These are phyloP conservation scores for Aquilaria yunnanensis DNA, from an alignment of 345 rosid genomes.

Conservation along the genomic window DNA sequence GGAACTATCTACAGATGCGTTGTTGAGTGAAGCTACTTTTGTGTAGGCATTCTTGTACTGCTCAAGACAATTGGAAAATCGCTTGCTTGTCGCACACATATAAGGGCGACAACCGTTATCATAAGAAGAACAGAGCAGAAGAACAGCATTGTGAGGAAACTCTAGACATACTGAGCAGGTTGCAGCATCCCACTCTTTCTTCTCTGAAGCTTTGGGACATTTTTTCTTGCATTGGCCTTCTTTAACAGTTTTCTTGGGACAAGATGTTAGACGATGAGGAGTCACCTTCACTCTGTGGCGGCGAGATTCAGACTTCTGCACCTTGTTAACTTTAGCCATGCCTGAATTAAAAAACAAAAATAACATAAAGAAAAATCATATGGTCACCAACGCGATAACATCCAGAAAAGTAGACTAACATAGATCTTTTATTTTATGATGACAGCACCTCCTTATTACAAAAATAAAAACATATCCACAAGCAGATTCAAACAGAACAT, in stretches of 20 bases:
- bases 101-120: neutral
- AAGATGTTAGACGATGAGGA: conserved; percentile 24
- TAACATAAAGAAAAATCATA: no score
- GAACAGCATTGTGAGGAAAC: conserved; percentile 1
- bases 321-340: conserved; percentile 60
- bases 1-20: neutral
- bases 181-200: neutral
- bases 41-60: conserved; percentile 59
- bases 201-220: conserved; percentile 29
- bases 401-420: no score
- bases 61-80: neutral
- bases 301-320: conserved; percentile 22
- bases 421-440: no score
- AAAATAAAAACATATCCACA: no score
- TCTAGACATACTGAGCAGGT: neutral
- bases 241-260: conserved; percentile 31
- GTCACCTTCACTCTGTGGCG: neutral
- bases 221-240: conserved; percentile 21
- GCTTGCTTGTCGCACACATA: neutral
- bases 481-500: no score
- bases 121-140: neutral
- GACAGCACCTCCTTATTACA: no score
- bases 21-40: conserved; percentile 25
- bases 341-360: neutral
- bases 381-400: no score